Evolutionary conservation across 2,329 filamentous ascomycete species (phyloP), one percentile per base, ranked within the genome.

Genomic region (Hypoxylon sp.): DNA sequence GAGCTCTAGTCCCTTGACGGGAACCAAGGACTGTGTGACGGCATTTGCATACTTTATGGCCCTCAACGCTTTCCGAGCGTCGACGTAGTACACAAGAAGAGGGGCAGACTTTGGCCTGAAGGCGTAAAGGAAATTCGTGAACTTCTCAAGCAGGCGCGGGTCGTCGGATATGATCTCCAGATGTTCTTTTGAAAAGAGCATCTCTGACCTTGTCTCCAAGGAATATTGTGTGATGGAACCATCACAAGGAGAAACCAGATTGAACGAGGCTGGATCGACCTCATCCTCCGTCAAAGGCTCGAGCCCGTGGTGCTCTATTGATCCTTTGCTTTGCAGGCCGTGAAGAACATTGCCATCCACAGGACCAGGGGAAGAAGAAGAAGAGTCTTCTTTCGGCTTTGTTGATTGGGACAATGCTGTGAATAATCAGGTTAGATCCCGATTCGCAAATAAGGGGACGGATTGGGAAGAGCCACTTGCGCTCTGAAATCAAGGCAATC

Each of bases 41-140:
- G 89, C 86, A 74, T 93, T 92, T 18, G 89, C 85, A 71, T 93
- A 93, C 32, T 84, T 82, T 61, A 93, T 88, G 1, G 91, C 90
- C 69, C 87, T 86, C 11, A 92, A 77, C 0, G 91, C 90, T 73
- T 93, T 94, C 61, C 88, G 76, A 0, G 89, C 85, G 70, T 92
- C 89, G 1, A 93, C 81, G 68, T 93, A 93, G 79, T 93, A 92
- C 24, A 89, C 85, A 12, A 93, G 78, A 6, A 91, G 78, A 0
- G 89, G 85, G 1, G 92, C 80, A 0, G 90, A 92, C 18, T 84
- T 79, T 4, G 89, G 87, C 45, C 89, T 82, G 45, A 84, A 80
- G 3, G 80, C 76, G 61, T 85, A 85, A 2, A 93, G 80, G 70
- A 91, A 94, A 2, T 86, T 83, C 1, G 87, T 90, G 74, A 93